Evolutionary conservation across 306 rosid genomes (phyloP).

Genomic region (Cicer arietinum): DNA sequence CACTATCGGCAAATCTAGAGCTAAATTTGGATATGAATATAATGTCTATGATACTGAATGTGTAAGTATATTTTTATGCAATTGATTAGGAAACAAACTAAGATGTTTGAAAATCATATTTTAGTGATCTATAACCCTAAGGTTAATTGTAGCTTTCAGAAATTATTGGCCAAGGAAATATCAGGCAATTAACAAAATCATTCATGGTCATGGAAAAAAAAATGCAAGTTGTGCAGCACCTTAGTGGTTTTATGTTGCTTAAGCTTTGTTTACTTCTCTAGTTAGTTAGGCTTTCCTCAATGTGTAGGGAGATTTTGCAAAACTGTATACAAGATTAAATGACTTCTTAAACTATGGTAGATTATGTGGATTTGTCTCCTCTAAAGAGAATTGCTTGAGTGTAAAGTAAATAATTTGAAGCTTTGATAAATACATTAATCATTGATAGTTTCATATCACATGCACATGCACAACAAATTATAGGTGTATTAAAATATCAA

Average conservation of each 20-base stretch:
- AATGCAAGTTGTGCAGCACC: background rate
- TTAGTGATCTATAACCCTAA: background rate
- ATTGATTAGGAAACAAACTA: background rate
- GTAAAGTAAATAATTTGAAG: background rate
- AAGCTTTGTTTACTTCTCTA: no score
- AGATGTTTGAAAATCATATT: background rate
- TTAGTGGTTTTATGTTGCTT: background rate
- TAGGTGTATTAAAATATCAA: background rate
- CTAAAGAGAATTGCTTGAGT: background rate
- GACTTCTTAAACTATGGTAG: background rate
- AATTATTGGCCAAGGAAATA: background rate
- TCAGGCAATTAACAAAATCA: constrained; percentile 8
- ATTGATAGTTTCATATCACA: background rate
- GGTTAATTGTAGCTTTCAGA: background rate
- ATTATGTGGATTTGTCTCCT: background rate
- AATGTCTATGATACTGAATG: background rate
- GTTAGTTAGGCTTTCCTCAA: no score
- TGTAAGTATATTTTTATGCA: background rate
- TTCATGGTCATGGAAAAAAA: background rate
- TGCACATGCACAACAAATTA: background rate
- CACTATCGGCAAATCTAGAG: background rate
- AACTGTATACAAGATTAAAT: background rate
- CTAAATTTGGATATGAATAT: constrained; percentile 5
- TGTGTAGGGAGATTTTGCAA: background rate
- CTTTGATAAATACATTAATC: background rate